Evolutionary conservation across 73 alveolate species (phyloP), one percentile per base, ranked within the genome.

Genomic region (Blepharisma stoltei): DNA sequence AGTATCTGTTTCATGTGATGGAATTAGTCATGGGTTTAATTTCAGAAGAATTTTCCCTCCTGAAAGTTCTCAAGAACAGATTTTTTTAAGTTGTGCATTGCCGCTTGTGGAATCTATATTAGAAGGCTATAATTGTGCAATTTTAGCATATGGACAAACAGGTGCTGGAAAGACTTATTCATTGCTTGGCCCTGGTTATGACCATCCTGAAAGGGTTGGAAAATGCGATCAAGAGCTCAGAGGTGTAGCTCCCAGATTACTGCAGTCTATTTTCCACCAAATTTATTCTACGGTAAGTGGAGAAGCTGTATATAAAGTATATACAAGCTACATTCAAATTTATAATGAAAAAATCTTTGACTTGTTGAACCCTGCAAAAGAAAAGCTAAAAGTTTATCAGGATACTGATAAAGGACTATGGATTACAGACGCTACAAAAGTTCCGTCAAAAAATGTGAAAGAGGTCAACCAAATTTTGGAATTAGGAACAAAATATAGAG

Each of bases 331-430:
- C 66, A 70, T 95, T n/a, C 98, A 95, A 78, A 91, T 95, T 45
- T 95, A 95, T 78, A 93, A 91, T 70, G 96, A 93, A 76, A 83
- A 85, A 76, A 95, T 96, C n/a, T 93, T 91, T 89, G 99, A 95
- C 81, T 69, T 95, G 21, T 76, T 93, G 54, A 38, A 44, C 65
- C 76, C 87, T 27, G 81, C 73, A 4, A 66, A 44, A 32, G 67
- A 54, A 38, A 52, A 44, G 47, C 54, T 81, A 75, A 81, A 81
- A 55, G 27, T 81, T 11, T 67, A 77, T 23, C 81, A 81, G 54
- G 86, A 75, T 38, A 18, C 69, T 1, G 46, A 71, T 37, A 23
- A 32, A 54, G 89, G 89, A 1, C 70, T 81, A 7, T 81, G 83
- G 83, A 80, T 81, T 20, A 79, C 76, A 48, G 76, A 77, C 70